A percentile compares a stretch with the other conserved stretches of the same genome.
phyloP scores from a whole-genome alignment of 371 early-diverging fungal species.

The Mortierella sp. region DNA sequence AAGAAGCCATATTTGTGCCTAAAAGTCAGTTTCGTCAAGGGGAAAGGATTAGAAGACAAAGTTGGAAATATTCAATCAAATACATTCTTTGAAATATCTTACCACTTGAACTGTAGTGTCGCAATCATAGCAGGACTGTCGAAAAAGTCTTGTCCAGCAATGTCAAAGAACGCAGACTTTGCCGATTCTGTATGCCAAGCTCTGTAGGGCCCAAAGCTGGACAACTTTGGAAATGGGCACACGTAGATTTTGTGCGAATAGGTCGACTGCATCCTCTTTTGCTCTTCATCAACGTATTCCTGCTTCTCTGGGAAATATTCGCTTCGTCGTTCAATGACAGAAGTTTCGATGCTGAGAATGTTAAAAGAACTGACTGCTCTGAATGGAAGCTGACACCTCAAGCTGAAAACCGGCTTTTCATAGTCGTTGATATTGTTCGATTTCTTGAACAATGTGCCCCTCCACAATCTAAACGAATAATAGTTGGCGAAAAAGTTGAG shows the following conservation, averaged over 20 bases:
- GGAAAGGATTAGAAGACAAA: background rate
- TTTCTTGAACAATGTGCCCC: constrained; percentile 5
- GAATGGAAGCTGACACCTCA: constrained; percentile 42
- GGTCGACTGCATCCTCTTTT: constrained; percentile 2
- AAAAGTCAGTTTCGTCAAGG: background rate
- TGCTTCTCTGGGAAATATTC: constrained; percentile 22
- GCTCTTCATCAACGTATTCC: constrained; percentile 19
- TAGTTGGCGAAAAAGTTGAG: constrained; percentile 17
- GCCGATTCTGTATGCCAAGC: constrained; percentile 7
- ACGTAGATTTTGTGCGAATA: constrained; percentile 47
- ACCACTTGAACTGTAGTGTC: constrained; percentile 48
- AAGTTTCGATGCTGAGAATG: constrained; percentile 20
- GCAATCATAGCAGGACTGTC: constrained; percentile 55
- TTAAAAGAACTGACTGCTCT: constrained; percentile 10
- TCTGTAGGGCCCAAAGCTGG: constrained; percentile 24
- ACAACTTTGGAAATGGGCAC: constrained; percentile 43
- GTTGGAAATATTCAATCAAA: background rate
- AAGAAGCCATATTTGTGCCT: constrained; percentile 45
- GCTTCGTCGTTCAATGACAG: constrained; percentile 10
- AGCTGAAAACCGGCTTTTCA: constrained; percentile 34
- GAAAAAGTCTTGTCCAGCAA: constrained; percentile 49
- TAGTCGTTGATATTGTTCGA: constrained; percentile 45
- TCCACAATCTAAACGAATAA: constrained; percentile 18
- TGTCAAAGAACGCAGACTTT: constrained; percentile 28
- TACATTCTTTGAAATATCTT: background rate